Percentiles rank a stretch among this genome's conserved stretches.
phyloP scores from a whole-genome alignment of 495 filamentous ascomycete species.

The Annulohypoxylon nitens region DNA sequence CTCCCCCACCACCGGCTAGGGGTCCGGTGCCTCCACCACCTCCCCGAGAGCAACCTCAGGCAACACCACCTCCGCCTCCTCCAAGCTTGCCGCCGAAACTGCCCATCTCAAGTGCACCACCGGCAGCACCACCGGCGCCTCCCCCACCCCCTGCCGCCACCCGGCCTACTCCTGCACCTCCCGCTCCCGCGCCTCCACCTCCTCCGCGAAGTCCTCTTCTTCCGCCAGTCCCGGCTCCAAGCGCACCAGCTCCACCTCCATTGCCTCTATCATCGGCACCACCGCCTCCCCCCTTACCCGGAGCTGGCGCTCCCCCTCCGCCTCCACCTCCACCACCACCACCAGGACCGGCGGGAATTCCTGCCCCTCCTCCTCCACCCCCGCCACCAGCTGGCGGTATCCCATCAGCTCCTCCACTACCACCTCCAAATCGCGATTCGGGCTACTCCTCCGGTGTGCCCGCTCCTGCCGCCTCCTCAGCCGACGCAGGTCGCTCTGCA shows the following conservation, averaged over 20 bases:
- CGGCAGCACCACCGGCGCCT: slow-evolving; percentile 71
- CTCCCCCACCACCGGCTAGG: slow-evolving; percentile 81
- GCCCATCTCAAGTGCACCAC: slow-evolving; percentile 69
- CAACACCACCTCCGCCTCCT: slow-evolving; percentile 62
- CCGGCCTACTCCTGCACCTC: slow-evolving; percentile 51
- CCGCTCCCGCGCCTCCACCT: slow-evolving; percentile 53
- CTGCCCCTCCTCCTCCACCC: slow-evolving; percentile 46
- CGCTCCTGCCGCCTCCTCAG: slow-evolving; percentile 66
- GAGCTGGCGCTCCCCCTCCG: slow-evolving; percentile 56
- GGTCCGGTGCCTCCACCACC: slow-evolving; percentile 75
- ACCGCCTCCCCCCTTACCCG: slow-evolving; percentile 55
- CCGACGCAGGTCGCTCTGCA: slow-evolving; percentile 67
- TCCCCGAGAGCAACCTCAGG: slow-evolving; percentile 65
- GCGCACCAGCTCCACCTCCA: slow-evolving; percentile 54
- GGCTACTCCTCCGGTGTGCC: slow-evolving; percentile 70
- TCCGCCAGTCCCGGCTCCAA: slow-evolving; percentile 56
- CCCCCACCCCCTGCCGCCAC: slow-evolving; percentile 49
- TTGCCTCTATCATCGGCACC: slow-evolving; percentile 56
- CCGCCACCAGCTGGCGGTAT: slow-evolving; percentile 52
- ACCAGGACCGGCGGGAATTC: background rate
- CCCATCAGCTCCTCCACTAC: slow-evolving; percentile 76
- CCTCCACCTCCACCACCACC: slow-evolving; percentile 38
- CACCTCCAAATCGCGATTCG: slow-evolving; percentile 74
- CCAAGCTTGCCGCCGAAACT: slow-evolving; percentile 78
- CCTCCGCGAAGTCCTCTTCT: slow-evolving; percentile 51